Percentiles rank a stretch among this genome's conserved stretches.
Conservation (phyloP, 257 asterid genomes). For the Osmanthus fragrans region DNA sequence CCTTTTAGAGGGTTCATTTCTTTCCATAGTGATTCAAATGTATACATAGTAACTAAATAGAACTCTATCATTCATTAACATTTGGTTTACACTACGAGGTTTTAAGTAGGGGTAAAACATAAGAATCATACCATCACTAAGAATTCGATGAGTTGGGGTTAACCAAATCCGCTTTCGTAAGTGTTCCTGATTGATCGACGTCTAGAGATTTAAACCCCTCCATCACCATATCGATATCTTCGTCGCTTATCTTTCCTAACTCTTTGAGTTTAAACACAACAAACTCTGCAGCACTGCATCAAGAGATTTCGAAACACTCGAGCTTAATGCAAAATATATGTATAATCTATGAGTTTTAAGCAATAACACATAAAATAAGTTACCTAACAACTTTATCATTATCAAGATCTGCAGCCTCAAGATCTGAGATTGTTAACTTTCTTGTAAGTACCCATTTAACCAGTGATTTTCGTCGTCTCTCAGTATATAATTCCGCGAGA, state of each 20-base stretch:
- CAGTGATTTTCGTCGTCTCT: slow-evolving; percentile 52
- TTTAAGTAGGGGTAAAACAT: background rate
- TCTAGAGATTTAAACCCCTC: slow-evolving; percentile 59
- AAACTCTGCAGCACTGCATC: slow-evolving; percentile 64
- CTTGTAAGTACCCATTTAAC: slow-evolving; percentile 60
- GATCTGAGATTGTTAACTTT: slow-evolving; percentile 62
- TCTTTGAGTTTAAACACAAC: slow-evolving; percentile 72
- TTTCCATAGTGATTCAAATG: background rate
- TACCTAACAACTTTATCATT: slow-evolving; percentile 68
- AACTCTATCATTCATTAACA: too few relatives aligned
- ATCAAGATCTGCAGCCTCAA: slow-evolving; percentile 88
- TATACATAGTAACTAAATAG: background rate
- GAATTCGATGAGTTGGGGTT: slow-evolving; percentile 20
- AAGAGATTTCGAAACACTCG: background rate
- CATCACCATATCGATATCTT: slow-evolving; percentile 64
- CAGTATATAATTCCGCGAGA: slow-evolving; percentile 66
- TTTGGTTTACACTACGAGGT: background rate
- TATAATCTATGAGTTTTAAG: background rate
- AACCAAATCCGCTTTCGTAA: slow-evolving; percentile 53
- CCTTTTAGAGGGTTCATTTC: background rate
- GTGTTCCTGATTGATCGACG: slow-evolving; percentile 70
- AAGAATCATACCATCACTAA: background rate
- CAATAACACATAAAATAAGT: background rate
- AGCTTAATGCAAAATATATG: background rate
- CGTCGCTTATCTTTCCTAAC: slow-evolving; percentile 73